Evolutionary conservation across 2,329 filamentous ascomycete species (phyloP), one percentile per base, ranked within the genome.

Genomic region (Rachicladosporium sp.): DNA sequence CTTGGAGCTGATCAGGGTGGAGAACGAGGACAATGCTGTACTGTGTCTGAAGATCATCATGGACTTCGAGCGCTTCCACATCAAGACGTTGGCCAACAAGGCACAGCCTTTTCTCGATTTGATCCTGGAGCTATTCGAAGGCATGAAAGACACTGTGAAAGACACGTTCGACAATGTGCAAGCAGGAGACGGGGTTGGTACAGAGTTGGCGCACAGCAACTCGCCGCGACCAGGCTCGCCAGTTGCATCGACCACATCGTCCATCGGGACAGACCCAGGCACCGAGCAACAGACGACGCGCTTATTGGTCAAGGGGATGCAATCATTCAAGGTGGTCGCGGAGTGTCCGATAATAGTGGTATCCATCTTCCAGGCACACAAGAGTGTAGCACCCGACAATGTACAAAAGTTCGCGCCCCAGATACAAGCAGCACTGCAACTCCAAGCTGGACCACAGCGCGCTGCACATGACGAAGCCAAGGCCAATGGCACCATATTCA

Each of bases 291-390:
- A 89, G 55, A 81, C 87, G 52, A 78, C 76, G 40, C 78, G 88
- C 43, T 82, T 85, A 36, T 64, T 98, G 29, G 68, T 88, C 40
- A 93, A 86, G 62, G 91, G 91, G 23, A 95, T 95, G 85, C 86
- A 94, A 58, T 98, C 91, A 1, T 98, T 99, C 73, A 98, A 96
- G 61, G 89, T 98, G 15, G 74, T 98, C 4, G 87, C 89, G 1
- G 91, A 99, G 60, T 98, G 91, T 52, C 91, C 91, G 0, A 99
- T 99, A 38, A 96, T 98, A 31, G 91, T 99, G 3, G 91, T 98
- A 1, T 96, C 89, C 3, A 85, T 98, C 48, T 96, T 98, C 59
- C 91, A 98, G 63, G 82, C 89, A 4, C 91, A 98, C 54, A 78
- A 88, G 36, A 69, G 65, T 35, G 81, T 81, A 4, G 89, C 94